Evolutionary conservation across 108 stramenopile genomes (phyloP).

Genomic region (Nitzschia inconspicua): DNA sequence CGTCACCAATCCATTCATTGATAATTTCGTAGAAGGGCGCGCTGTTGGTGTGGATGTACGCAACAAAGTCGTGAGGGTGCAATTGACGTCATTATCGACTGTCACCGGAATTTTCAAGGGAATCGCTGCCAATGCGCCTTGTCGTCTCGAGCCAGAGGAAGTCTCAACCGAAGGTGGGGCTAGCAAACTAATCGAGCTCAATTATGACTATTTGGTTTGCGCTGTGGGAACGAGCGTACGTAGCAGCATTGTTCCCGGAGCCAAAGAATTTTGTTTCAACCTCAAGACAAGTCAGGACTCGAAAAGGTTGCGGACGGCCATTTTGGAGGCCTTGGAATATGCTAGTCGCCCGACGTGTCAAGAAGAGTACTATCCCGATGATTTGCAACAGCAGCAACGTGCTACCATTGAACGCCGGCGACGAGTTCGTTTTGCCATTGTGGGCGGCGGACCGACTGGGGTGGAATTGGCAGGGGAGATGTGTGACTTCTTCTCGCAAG

Average conservation of each 20-base stretch:
- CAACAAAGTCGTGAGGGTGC: conserved; percentile 33
- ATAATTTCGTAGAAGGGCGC: conserved; percentile 49
- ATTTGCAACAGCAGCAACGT: too few relatives aligned
- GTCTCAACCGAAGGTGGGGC: neutral
- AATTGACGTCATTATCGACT: conserved; percentile 35
- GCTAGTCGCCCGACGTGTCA: conserved; percentile 44
- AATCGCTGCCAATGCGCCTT: neutral
- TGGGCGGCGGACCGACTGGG: conserved; percentile 75
- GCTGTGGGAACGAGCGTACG: conserved; percentile 42
- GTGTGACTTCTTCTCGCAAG: conserved; percentile 50
- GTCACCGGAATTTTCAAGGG: neutral
- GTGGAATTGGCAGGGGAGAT: conserved; percentile 76
- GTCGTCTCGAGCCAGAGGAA: conserved; percentile 7
- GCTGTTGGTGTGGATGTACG: conserved; percentile 36
- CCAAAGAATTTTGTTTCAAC: conserved; percentile 19
- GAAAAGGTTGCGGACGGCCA: conserved; percentile 28
- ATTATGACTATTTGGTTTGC: conserved; percentile 48
- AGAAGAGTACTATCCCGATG: conserved; percentile 34
- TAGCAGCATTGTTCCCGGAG: conserved; percentile 48
- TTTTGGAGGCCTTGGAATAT: conserved; percentile 58
- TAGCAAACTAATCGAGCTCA: conserved; percentile 36
- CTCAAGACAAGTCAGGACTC: conserved; percentile 60
- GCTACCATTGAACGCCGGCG: conserved; percentile 13
- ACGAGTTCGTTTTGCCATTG: conserved; percentile 49
- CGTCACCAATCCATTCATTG: conserved; percentile 25